phyloP scores from a whole-genome alignment of 2,329 filamentous ascomycete genomes.

The Claviceps purpurea region DNA sequence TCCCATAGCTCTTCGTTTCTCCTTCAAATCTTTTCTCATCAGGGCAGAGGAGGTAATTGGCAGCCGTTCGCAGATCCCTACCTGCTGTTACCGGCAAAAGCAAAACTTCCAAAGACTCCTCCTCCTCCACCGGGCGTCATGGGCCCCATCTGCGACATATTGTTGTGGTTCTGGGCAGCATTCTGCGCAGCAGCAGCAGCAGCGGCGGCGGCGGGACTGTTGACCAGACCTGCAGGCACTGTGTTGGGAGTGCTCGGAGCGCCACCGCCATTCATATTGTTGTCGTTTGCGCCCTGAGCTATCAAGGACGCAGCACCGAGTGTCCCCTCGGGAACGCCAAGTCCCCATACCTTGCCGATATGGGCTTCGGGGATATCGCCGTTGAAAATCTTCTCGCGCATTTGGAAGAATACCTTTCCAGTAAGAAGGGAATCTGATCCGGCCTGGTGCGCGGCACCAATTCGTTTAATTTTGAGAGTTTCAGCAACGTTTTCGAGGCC shows the following conservation, averaged over 20 bases:
- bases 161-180: conserved; percentile 38
- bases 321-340: conserved; percentile 56
- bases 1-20: not conserved
- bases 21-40: not conserved
- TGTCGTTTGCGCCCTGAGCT: conserved; percentile 22
- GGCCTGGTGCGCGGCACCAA: conserved; percentile 81
- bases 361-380: conserved; percentile 71
- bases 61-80: conserved; percentile 13
- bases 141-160: conserved; percentile 45
- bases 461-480: conserved; percentile 76
- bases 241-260: conserved; percentile 58
- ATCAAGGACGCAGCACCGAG: conserved; percentile 20
- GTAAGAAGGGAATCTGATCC: conserved; percentile 90
- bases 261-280: conserved; percentile 21
- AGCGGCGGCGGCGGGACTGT: conserved; percentile 28
- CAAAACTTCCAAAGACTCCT: conserved; percentile 64
- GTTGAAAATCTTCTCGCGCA: conserved; percentile 78
- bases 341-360: conserved; percentile 81
- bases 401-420: conserved; percentile 87
- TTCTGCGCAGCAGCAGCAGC: conserved; percentile 28
- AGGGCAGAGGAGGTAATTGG: conserved; percentile 4
- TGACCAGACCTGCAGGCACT: conserved; percentile 34
- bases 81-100: conserved; percentile 31
- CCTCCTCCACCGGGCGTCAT: conserved; percentile 68
- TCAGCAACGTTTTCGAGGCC: conserved; percentile 90